Base-by-base conservation (phyloP, 768 basidiomycete genomes). In the Hericium erinaceus region DNA sequence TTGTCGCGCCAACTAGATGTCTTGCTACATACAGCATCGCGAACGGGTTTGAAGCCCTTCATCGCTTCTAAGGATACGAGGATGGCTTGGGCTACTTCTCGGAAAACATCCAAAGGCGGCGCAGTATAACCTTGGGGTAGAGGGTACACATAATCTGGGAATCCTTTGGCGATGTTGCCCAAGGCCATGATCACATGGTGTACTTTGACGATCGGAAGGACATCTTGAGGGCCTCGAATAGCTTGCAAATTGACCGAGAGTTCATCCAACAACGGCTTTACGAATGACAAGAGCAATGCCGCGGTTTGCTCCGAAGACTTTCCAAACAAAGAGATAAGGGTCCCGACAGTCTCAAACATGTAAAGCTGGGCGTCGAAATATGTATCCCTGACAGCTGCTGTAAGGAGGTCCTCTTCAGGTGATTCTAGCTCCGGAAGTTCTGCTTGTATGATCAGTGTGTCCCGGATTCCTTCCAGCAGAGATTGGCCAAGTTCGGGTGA, bases 101-200 rank as follows among this genome's bases (percentile, higher is more conserved):
- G 79, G 72, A 98, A 97, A 13, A 92, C 82, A 53, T 85, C 82
- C 55, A 92, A 69, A 1, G 84, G 83, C 0, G 92, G 89, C 18
- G 84, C 73, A 9, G 83, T 77, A 64, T 85, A 87, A 37, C 81
- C 83, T 63, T 80, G 78, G 0, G 84, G 82, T 1, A 85, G 73
- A 1, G 83, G 79, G 15, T 80, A 82, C 46, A 91, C 89, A 65
- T 88, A 87, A 67, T 93, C 92, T 0, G 97, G 97, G 72, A 98
- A 98, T 12, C 97, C 97, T 72, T 97, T 97, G 39, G 94, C 89
- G 56, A 98, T 82, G 64, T 90, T 92, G 12, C 95, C 95, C 20
- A 98, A 76, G 2, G 95, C 94, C 85, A 95, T 89, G 68, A 98
- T 87, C 63, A 86, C 79, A 72, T 98, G 95, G 64, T 98, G 97